Evolutionary conservation across 345 rosid species (phyloP).

Genomic region (Eucalyptus caleyi): DNA sequence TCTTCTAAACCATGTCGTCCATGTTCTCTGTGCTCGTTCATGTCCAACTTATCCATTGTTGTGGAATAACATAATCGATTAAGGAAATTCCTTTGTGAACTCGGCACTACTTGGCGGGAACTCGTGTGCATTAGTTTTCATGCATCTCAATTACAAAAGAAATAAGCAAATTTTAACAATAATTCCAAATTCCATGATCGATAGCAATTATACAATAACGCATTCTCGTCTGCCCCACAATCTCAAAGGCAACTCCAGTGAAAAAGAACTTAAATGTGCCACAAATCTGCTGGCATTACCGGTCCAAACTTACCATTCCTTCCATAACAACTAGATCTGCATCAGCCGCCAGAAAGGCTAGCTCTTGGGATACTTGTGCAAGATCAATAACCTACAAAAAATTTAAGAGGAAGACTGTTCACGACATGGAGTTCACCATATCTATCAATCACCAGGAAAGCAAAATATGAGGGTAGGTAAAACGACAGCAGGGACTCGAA

Average conservation of each 20-base stretch:
- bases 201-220: neutral
- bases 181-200: neutral
- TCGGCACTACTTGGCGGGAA: neutral
- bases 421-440: neutral
- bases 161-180: neutral
- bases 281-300: neutral
- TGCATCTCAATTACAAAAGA: neutral
- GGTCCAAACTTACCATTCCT: slow-evolving; percentile 74
- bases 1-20: neutral
- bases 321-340: slow-evolving; percentile 87
- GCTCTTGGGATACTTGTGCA: slow-evolving; percentile 73
- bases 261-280: neutral
- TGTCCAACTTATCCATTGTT: neutral
- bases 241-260: neutral
- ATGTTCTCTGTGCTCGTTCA: neutral
- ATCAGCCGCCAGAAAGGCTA: slow-evolving; percentile 73
- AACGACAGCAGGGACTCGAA: neutral
- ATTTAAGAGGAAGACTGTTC: neutral
- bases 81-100: neutral
- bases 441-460: neutral
- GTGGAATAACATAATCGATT: neutral
- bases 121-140: neutral
- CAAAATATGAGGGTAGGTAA: neutral
- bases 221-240: neutral
- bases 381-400: slow-evolving; percentile 86